phyloP scores from a whole-genome alignment of 2,329 filamentous ascomycete genomes.

The Penicillium italicum region DNA sequence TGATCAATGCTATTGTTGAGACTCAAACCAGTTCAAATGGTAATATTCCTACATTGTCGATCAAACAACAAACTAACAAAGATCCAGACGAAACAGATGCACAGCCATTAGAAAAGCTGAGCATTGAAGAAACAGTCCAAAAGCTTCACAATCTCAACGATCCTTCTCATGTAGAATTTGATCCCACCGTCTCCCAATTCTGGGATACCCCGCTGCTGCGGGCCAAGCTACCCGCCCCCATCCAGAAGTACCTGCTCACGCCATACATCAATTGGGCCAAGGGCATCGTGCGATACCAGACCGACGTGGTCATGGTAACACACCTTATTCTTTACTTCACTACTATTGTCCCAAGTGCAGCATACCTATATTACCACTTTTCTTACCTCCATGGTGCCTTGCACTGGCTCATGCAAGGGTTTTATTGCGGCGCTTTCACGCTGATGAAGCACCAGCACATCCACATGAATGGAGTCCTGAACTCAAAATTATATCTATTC shows the following conservation, averaged over 20 bases:
- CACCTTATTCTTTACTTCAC: conserved; percentile 69
- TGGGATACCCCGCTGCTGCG: conserved; percentile 50
- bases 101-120: conserved; percentile 14
- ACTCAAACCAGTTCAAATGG: conserved; percentile 23
- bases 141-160: conserved; percentile 51
- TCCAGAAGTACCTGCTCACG: conserved; percentile 52
- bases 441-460: conserved; percentile 84
- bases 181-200: conserved; percentile 54
- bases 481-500: conserved; percentile 52
- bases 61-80: conserved; percentile 1
- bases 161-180: conserved; percentile 47
- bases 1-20: conserved; percentile 38
- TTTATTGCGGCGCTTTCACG: conserved; percentile 70
- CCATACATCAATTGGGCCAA: conserved; percentile 59
- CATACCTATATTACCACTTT: conserved; percentile 63
- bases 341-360: conserved; percentile 66
- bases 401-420: conserved; percentile 63
- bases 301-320: conserved; percentile 74
- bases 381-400: conserved; percentile 63
- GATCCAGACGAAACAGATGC: conserved; percentile 8
- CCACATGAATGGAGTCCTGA: conserved; percentile 67
- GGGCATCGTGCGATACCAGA: conserved; percentile 59
- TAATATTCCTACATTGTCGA: not conserved
- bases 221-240: conserved; percentile 29
- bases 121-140: conserved; percentile 35